Evolutionary conservation across 495 filamentous ascomycete species (phyloP).

Genomic region (Podospora sp.): DNA sequence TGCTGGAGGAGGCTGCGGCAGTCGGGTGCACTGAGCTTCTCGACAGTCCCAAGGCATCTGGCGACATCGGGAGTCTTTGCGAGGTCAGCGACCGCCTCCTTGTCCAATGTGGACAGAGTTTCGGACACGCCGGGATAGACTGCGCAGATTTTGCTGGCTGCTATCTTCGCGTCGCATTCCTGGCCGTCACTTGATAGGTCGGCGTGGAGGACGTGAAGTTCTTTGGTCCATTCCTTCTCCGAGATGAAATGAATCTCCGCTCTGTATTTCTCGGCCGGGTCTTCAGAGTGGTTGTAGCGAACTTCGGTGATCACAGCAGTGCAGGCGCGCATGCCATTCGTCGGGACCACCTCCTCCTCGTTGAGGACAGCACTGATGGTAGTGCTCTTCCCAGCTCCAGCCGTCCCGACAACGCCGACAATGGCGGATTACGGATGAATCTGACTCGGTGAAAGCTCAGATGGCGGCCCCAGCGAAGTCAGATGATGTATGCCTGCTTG

Average conservation of each 20-base stretch:
- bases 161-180: slow-evolving; percentile 58
- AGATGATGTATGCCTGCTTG: too few relatives aligned
- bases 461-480: slow-evolving; percentile 45
- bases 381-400: slow-evolving; percentile 62
- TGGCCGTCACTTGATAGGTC: slow-evolving; percentile 52
- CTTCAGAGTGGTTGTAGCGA: slow-evolving; percentile 55
- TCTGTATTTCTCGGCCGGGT: slow-evolving; percentile 49
- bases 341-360: slow-evolving; percentile 49
- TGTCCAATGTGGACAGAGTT: slow-evolving; percentile 46
- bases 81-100: slow-evolving; percentile 43
- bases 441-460: slow-evolving; percentile 33
- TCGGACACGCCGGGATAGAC: slow-evolving; percentile 62
- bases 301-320: slow-evolving; percentile 70
- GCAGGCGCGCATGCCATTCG: slow-evolving; percentile 55
- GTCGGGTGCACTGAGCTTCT: slow-evolving; percentile 40
- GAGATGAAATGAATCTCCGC: slow-evolving; percentile 66
- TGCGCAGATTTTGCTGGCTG: slow-evolving; percentile 65
- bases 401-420: slow-evolving; percentile 61
- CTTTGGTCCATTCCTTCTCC: slow-evolving; percentile 56
- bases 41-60: slow-evolving; percentile 52
- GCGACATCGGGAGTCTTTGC: slow-evolving; percentile 41
- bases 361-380: slow-evolving; percentile 64
- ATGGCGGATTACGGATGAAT: slow-evolving; percentile 39
- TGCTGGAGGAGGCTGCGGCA: slow-evolving; percentile 29
- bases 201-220: slow-evolving; percentile 50